Base-by-base conservation (phyloP, 495 filamentous ascomycete genomes). In the Aspergillus panamensis region DNA sequence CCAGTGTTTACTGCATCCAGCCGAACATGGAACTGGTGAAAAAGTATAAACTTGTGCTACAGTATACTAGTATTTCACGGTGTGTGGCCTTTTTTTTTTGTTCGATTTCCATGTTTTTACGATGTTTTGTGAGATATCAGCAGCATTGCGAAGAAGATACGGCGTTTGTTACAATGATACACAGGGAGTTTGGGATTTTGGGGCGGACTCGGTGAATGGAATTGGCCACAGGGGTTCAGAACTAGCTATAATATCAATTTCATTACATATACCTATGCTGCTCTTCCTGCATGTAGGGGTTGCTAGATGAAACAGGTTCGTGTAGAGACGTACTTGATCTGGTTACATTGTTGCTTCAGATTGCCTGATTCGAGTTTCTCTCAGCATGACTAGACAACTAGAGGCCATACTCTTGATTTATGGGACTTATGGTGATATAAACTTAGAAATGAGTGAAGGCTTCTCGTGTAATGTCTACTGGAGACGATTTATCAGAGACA, bases 11-110 rank as follows among this genome's bases (percentile, higher is more conserved):
- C 88, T 35, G 92, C 93, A 5, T 86, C 87, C 20, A 87, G 81
- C 51, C 79, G 94, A 62, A 97, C 93, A 25, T 98, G 94, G 94
- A 96, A 92, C 62, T 98, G 94, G 94, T 98, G 52, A 70, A 37
- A 37, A 6, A 9, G 31, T 12, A 8, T 29, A 31, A 19, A 32
- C 21, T 16, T 29, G 16, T 17, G 10, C 32, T 52, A 6, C 12
- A 20, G 33, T 30, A 33, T 21, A 31, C n/a, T n/a, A n/a, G n/a
- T n/a, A n/a, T n/a, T n/a, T n/a, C n/a, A n/a, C n/a, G n/a, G n/a
- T n/a, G n/a, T n/a, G n/a, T n/a, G n/a, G n/a, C n/a, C n/a, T n/a
- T 21, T 21, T 50, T 32, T 12, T 50, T 39, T 39, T 39, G 10
- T 39, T 39, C 14, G 14, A 13, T n/a, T 32, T 50, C 16, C 3